phyloP scores from a whole-genome alignment of 768 basidiomycete species.

The Trametes maxima region DNA sequence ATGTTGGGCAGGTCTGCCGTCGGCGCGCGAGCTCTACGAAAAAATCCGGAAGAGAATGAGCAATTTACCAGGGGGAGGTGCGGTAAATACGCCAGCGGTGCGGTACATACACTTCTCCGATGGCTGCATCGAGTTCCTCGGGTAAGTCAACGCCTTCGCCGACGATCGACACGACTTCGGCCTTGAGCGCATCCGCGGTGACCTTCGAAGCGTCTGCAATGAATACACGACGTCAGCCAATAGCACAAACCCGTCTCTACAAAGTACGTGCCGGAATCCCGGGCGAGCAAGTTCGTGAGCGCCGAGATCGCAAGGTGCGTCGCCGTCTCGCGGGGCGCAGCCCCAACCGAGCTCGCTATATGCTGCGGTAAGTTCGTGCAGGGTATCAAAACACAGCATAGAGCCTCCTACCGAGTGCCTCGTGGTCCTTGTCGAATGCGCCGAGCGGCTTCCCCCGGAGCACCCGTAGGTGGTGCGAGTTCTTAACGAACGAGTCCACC shows the following conservation, averaged over 20 bases:
- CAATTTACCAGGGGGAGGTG: neutral
- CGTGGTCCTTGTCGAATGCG: conserved; percentile 50
- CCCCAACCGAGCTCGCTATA: conserved; percentile 19
- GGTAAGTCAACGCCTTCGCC: conserved; percentile 54
- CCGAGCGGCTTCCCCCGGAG: conserved; percentile 68
- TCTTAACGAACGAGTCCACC: conserved; percentile 77
- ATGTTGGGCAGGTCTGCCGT: conserved; percentile 90
- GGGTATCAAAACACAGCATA: neutral
- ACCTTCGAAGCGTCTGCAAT: conserved; percentile 35
- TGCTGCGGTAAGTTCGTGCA: neutral
- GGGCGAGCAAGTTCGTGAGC: conserved; percentile 38
- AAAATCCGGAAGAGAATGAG: conserved; percentile 12
- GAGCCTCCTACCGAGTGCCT: conserved; percentile 50
- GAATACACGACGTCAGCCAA: neutral
- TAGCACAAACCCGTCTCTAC: too few relatives aligned
- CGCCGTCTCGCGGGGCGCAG: conserved; percentile 55
- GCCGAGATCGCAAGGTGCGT: conserved; percentile 80
- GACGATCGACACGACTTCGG: conserved; percentile 52
- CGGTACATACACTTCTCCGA: conserved; percentile 76
- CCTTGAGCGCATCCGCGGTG: conserved; percentile 53
- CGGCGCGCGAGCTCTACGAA: conserved; percentile 69
- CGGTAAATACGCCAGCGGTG: neutral
- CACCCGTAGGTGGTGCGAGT: conserved; percentile 72
- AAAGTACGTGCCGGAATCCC: conserved; percentile 16
- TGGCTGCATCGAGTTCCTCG: conserved; percentile 54